Evolutionary conservation across 2,329 filamentous ascomycete species (phyloP).

Genomic region (Thermomyces lanuginosus): DNA sequence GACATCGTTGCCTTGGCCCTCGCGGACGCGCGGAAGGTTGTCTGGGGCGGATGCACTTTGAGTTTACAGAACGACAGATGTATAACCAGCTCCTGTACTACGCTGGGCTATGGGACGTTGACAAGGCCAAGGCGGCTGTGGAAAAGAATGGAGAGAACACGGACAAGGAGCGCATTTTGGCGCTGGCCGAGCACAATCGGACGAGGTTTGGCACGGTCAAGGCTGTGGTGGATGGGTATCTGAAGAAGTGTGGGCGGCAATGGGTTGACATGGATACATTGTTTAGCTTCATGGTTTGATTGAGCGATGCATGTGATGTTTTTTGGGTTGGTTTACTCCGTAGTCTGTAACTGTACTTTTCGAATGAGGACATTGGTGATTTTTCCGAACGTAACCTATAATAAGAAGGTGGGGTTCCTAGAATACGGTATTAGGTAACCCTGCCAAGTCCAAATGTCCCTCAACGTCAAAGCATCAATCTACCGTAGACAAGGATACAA

Average conservation of each 20-base stretch:
- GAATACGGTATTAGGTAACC: no score
- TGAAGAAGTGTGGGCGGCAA: conserved; percentile 77
- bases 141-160: conserved; percentile 34
- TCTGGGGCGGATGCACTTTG: conserved; percentile 72
- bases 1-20: conserved; percentile 73
- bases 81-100: conserved; percentile 94
- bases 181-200: conserved; percentile 68
- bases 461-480: no score
- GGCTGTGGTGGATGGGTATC: conserved; percentile 61
- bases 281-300: conserved; percentile 41
- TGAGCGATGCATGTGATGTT: conserved; percentile 1
- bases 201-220: conserved; percentile 60
- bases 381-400: no score
- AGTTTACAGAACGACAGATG: conserved; percentile 71
- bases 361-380: no score
- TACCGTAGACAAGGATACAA: no score
- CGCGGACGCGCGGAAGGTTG: conserved; percentile 73
- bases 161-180: conserved; percentile 47
- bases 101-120: conserved; percentile 70
- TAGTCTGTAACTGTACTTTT: no score
- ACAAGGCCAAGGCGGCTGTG: conserved; percentile 50
- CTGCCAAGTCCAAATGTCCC: no score
- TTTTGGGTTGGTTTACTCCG: no score
- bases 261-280: conserved; percentile 89
- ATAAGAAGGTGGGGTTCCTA: no score